Evolutionary conservation across 768 basidiomycete species (phyloP).

Genomic region (Leccinellum luteum): DNA sequence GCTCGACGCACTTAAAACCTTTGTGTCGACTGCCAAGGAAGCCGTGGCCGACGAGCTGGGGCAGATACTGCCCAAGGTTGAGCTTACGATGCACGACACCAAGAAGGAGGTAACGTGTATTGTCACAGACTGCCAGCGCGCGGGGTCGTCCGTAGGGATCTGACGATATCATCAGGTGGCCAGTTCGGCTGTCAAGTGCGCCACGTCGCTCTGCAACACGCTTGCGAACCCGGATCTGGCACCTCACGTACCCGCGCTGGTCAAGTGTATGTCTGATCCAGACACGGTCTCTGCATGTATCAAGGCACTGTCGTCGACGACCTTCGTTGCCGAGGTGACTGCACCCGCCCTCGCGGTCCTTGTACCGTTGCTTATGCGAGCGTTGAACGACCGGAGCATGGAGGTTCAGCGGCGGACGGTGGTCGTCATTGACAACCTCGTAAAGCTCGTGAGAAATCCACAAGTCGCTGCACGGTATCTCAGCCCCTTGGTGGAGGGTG

Average conservation of each 20-base stretch:
- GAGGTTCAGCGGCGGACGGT: slow-evolving; percentile 94
- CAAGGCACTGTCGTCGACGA: slow-evolving; percentile 92
- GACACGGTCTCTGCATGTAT: slow-evolving; percentile 87
- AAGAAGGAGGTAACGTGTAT: slow-evolving; percentile 80
- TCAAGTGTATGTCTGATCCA: slow-evolving; percentile 93
- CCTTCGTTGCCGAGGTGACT: slow-evolving; percentile 96
- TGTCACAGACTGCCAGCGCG: slow-evolving; percentile 14
- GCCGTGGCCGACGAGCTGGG: slow-evolving; percentile 83
- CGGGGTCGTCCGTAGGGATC: background rate
- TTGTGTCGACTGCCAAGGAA: slow-evolving; percentile 67
- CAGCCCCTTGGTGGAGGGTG: slow-evolving; percentile 83
- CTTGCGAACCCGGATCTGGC: slow-evolving; percentile 91
- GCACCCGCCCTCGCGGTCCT: slow-evolving; percentile 95
- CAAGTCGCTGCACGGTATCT: slow-evolving; percentile 87
- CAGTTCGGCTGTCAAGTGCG: slow-evolving; percentile 82
- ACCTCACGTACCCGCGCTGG: slow-evolving; percentile 84
- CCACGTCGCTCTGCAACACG: slow-evolving; percentile 83
- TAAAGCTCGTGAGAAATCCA: slow-evolving; percentile 93
- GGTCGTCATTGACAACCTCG: slow-evolving; percentile 92
- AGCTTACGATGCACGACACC: slow-evolving; percentile 93
- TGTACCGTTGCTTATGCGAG: slow-evolving; percentile 86
- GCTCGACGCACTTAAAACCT: slow-evolving; percentile 77
- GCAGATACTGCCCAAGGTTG: slow-evolving; percentile 78
- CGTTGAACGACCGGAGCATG: slow-evolving; percentile 93
- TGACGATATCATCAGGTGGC: slow-evolving; percentile 59